phyloP scores from a whole-genome alignment of 2,329 filamentous ascomycete species.

The Cercospora canescens region DNA sequence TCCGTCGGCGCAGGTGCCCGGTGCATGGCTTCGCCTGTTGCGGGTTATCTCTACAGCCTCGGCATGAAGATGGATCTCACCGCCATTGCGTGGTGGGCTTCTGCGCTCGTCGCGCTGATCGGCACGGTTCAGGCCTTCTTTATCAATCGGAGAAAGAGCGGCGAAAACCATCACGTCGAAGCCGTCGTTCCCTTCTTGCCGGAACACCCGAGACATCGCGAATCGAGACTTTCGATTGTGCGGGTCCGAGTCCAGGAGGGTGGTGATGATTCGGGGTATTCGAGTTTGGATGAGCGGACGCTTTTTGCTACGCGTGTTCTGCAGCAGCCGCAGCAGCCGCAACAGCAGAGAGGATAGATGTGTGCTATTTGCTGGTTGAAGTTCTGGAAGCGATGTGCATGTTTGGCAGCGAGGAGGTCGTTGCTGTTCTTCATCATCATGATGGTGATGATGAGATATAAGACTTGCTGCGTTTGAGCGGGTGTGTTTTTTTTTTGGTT shows the following conservation, averaged over 20 bases:
- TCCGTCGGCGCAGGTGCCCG: conserved; percentile 70
- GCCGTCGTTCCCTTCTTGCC: conserved; percentile 32
- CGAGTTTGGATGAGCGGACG: conserved; percentile 25
- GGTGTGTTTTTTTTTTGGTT: neutral
- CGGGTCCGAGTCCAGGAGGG: conserved; percentile 25
- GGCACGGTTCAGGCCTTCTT: conserved; percentile 59
- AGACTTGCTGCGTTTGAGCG: neutral
- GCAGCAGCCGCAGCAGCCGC: too few species aligned
- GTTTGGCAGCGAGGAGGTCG: too few species aligned
- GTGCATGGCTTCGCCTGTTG: conserved; percentile 68
- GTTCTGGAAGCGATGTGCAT: too few species aligned
- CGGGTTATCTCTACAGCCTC: conserved; percentile 65
- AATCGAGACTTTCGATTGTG: conserved; percentile 28
- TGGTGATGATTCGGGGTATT: conserved; percentile 26
- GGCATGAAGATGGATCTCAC: conserved; percentile 60
- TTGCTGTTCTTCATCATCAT: too few species aligned
- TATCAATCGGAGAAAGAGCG: conserved; percentile 47
- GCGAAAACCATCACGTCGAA: conserved; percentile 33
- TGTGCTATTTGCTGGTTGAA: neutral
- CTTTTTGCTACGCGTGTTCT: conserved; percentile 20
- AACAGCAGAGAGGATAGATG: neutral
- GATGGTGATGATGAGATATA: too few species aligned
- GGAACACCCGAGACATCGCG: conserved; percentile 16
- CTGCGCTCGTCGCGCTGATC: conserved; percentile 55
- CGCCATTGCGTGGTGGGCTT: conserved; percentile 64